These are phyloP conservation scores for Candida sonorensis DNA, from an alignment of 805 yeast genomes.

Conservation along the genomic window DNA sequence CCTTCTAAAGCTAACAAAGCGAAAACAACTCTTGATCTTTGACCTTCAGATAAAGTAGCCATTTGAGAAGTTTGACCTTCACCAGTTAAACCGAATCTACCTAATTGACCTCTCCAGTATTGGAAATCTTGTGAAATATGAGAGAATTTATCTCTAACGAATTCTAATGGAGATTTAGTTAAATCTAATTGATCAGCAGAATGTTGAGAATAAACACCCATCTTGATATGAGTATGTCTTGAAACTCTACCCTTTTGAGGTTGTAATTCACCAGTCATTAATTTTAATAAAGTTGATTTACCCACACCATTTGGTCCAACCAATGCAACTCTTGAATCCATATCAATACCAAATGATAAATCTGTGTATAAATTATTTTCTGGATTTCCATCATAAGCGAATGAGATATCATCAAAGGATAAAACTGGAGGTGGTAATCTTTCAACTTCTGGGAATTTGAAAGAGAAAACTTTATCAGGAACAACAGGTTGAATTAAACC, in stretches of 20 bases:
- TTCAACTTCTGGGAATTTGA: constrained; percentile 91
- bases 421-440: constrained; percentile 98
- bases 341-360: constrained; percentile 96
- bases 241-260: constrained; percentile 95
- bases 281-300: constrained; percentile 89
- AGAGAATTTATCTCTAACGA: constrained; percentile 91
- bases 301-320: constrained; percentile 99
- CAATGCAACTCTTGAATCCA: constrained; percentile 97
- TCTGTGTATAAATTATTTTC: constrained; percentile 87
- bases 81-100: constrained; percentile 97
- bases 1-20: constrained; percentile 91
- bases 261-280: constrained; percentile 90
- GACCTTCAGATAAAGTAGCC: constrained; percentile 99
- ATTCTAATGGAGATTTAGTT: constrained; percentile 91
- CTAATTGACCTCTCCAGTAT: constrained; percentile 97
- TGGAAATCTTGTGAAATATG: constrained; percentile 94
- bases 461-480: constrained; percentile 87
- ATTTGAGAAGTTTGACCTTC: constrained; percentile 97
- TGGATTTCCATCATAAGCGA: constrained; percentile 75
- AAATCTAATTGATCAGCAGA: constrained; percentile 97
- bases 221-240: constrained; percentile 93
- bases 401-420: constrained; percentile 91
- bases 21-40: constrained; percentile 97
- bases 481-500: constrained; percentile 91
- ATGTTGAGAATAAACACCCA: constrained; percentile 98